Conservation (phyloP, 1,284 basidiomycete species). For the Cryptococcus sp. region DNA sequence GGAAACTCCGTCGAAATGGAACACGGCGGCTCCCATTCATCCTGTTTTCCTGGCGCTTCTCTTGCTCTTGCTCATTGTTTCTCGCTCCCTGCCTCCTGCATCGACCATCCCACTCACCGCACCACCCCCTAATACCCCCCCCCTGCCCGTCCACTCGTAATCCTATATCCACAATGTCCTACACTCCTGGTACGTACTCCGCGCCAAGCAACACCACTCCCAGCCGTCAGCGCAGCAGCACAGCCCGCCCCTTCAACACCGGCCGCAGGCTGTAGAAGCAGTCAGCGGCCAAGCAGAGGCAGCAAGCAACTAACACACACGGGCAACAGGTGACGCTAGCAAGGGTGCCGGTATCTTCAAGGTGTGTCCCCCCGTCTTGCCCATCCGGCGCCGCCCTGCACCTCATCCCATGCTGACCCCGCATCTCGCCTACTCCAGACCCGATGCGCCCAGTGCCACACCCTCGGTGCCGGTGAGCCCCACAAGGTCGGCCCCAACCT, state of each 20-base stretch:
- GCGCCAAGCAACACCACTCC: too few species aligned
- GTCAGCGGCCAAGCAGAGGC: too few species aligned
- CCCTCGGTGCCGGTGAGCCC: constrained; percentile 70
- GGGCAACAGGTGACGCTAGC: constrained; percentile 67
- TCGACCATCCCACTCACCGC: neutral
- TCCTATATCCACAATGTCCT: constrained; percentile 1
- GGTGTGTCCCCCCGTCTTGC: constrained; percentile 21
- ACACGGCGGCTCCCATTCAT: constrained; percentile 1
- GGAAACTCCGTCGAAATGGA: constrained; percentile 6
- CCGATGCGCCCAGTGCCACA: constrained; percentile 97
- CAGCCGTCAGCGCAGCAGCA: too few species aligned
- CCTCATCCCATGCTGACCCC: neutral
- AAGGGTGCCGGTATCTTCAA: constrained; percentile 93
- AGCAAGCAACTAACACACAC: too few species aligned
- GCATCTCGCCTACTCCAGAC: constrained; percentile 53
- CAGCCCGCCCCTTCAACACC: too few species aligned
- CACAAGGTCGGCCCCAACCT: constrained; percentile 85
- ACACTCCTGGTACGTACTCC: constrained; percentile 25
- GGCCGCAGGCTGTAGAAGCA: too few species aligned
- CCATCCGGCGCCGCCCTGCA: neutral
- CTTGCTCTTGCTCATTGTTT: constrained; percentile 1
- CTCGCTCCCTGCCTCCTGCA: constrained; percentile 2
- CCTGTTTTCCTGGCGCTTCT: constrained; percentile 1
- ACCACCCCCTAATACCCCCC: constrained; percentile 6
- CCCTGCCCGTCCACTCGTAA: neutral